Percentiles rank a stretch among this genome's conserved stretches.
phyloP scores from a whole-genome alignment of 441 rosid species.

The Gossypium laxum region DNA sequence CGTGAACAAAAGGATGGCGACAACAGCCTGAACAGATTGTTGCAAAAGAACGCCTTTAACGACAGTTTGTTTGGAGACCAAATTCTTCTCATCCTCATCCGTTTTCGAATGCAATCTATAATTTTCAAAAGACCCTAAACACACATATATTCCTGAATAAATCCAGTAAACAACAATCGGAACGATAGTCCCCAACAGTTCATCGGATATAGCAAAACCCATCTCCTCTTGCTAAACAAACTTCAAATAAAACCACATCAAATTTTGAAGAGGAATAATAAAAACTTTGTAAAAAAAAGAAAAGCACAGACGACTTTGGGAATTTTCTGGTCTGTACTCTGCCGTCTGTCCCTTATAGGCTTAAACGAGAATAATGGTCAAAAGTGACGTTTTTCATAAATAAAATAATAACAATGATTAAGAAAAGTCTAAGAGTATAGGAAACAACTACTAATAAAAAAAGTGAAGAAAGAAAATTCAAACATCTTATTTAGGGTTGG shows the following conservation, averaged over 20 bases:
- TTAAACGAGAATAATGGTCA: not conserved
- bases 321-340: not conserved
- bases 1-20: constrained; percentile 62
- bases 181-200: constrained; percentile 47
- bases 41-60: constrained; percentile 74
- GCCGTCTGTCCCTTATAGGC: not conserved
- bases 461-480: not conserved
- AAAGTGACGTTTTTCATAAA: not conserved
- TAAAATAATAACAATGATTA: not conserved
- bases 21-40: constrained; percentile 62
- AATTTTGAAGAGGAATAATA: constrained; percentile 19
- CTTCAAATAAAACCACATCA: constrained; percentile 44
- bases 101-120: constrained; percentile 59
- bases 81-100: constrained; percentile 75
- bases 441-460: not conserved
- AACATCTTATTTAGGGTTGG: not conserved
- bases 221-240: constrained; percentile 5
- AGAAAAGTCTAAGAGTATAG: no score
- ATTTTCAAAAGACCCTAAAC: constrained; percentile 40
- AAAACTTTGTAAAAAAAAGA: no score
- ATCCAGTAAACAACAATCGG: constrained; percentile 70
- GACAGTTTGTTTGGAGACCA: constrained; percentile 55
- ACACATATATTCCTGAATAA: constrained; percentile 52
- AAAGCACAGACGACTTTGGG: not conserved
- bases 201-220: constrained; percentile 1